Conservation (phyloP, 1,284 basidiomycete species). For the Tremellales sp. region DNA sequence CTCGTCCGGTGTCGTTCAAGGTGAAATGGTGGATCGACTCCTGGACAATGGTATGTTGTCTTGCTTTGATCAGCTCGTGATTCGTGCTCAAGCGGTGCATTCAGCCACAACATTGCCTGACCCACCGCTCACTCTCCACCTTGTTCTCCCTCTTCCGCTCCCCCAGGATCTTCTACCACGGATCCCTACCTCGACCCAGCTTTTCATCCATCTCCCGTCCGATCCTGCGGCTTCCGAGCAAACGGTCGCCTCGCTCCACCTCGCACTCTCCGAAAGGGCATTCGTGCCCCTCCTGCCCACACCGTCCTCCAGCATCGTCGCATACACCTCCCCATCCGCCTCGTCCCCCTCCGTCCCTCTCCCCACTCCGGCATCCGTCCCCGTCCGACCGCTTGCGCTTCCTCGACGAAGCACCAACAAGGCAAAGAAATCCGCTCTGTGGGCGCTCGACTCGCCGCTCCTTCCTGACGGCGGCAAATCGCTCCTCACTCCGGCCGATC, state of each 20-base stretch:
- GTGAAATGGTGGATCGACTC: slow-evolving; percentile 48
- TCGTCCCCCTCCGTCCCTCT: slow-evolving; percentile 18
- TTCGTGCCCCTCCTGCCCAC: slow-evolving; percentile 31
- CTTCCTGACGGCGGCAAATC: slow-evolving; percentile 50
- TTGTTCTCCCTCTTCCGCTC: slow-evolving; percentile 45
- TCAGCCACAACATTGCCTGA: slow-evolving; percentile 44
- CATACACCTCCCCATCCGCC: slow-evolving; percentile 38
- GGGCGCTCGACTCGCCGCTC: slow-evolving; percentile 45
- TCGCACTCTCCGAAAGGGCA: slow-evolving; percentile 20
- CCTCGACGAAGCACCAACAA: slow-evolving; percentile 31
- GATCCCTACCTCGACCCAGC: slow-evolving; percentile 41
- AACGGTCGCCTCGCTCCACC: slow-evolving; percentile 20
- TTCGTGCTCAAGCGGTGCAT: background rate
- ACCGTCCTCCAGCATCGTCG: slow-evolving; percentile 25
- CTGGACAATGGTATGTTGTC: slow-evolving; percentile 43
- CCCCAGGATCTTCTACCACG: slow-evolving; percentile 32
- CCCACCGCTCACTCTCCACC: slow-evolving; percentile 37
- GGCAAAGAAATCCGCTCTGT: slow-evolving; percentile 46
- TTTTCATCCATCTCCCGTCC: slow-evolving; percentile 38
- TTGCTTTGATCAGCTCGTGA: slow-evolving; percentile 4
- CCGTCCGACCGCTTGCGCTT: slow-evolving; percentile 36
- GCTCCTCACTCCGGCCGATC: slow-evolving; percentile 53
- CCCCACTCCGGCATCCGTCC: background rate
- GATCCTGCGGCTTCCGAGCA: slow-evolving; percentile 13
- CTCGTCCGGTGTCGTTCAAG: slow-evolving; percentile 27